A percentile compares a stretch with the other conserved stretches of the same genome.
phyloP scores from a whole-genome alignment of 73 alveolate genomes.

The Stentor roeselii region DNA sequence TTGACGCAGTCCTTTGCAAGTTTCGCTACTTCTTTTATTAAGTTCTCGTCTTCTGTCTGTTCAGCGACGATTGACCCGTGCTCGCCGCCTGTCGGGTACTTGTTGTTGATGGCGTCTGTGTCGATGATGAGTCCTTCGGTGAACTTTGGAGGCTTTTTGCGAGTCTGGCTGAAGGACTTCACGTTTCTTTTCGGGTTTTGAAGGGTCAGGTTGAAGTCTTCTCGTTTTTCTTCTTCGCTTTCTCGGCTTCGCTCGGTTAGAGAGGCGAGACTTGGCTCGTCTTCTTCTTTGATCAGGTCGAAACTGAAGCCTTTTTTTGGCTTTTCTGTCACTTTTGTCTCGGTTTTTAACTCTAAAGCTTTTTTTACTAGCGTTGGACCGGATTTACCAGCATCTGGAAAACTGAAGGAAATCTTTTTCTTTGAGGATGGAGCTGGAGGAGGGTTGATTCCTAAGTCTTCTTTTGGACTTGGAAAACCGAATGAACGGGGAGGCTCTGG shows the following conservation, averaged over 20 bases:
- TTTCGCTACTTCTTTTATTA: neutral
- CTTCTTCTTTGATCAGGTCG: neutral
- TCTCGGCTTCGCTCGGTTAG: constrained; percentile 8
- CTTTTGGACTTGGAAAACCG: constrained; percentile 5
- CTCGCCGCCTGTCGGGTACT: constrained; percentile 4
- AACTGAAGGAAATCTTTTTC: constrained; percentile 8
- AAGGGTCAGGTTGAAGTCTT: neutral
- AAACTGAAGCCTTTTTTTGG: constrained; percentile 3
- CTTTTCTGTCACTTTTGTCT: neutral
- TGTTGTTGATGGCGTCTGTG: constrained; percentile 6
- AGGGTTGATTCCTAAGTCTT: constrained; percentile 25
- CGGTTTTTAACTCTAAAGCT: neutral
- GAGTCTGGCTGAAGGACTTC: constrained; percentile 2
- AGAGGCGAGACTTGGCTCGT: neutral
- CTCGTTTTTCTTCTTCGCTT: neutral
- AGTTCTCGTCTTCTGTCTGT: neutral
- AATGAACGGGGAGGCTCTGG: neutral
- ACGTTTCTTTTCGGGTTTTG: neutral
- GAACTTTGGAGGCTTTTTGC: neutral
- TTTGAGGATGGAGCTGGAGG: constrained; percentile 30
- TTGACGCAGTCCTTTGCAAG: neutral
- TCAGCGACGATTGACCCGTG: neutral
- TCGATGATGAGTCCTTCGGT: neutral
- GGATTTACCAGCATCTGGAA: neutral
- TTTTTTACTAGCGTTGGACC: constrained; percentile 2